Conservation (phyloP, 1,284 basidiomycete genomes). For the Tausonia pullulans region DNA sequence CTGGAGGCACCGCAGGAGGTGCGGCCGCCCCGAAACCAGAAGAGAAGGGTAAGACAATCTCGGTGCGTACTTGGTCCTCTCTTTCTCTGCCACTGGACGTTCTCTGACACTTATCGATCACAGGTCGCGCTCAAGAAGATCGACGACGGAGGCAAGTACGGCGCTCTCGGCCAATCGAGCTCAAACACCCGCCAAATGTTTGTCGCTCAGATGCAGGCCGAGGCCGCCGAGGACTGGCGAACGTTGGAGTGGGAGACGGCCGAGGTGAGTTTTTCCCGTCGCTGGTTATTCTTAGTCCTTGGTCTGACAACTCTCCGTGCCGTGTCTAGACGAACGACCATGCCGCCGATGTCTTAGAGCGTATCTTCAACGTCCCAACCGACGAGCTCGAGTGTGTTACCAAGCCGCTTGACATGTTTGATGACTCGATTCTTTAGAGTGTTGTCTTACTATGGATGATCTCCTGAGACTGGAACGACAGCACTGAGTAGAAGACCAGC, state of each 20-base stretch:
- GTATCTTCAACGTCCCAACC: constrained; percentile 1
- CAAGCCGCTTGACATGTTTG: constrained; percentile 6
- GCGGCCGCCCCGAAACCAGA: background rate
- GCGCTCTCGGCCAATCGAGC: background rate
- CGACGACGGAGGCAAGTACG: constrained; percentile 8
- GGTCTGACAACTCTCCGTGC: background rate
- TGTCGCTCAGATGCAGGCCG: background rate
- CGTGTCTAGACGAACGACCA: background rate
- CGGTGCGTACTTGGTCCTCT: constrained; percentile 4
- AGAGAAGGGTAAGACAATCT: constrained; percentile 11
- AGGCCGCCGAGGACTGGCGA: constrained; percentile 9
- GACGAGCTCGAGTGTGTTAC: constrained; percentile 11
- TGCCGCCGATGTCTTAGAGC: background rate
- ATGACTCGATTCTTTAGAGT: no score
- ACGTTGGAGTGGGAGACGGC: constrained; percentile 6
- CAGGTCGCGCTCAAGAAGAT: constrained; percentile 10
- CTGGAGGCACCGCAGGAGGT: background rate
- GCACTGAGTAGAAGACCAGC: no score
- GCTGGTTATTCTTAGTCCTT: background rate
- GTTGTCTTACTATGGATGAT: no score
- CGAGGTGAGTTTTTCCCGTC: background rate
- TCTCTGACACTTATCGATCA: background rate
- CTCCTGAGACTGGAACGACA: no score
- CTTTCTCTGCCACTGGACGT: background rate
- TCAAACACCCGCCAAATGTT: constrained; percentile 1